phyloP scores from a whole-genome alignment of 2,329 filamentous ascomycete genomes.

The Botrytis cinerea region DNA sequence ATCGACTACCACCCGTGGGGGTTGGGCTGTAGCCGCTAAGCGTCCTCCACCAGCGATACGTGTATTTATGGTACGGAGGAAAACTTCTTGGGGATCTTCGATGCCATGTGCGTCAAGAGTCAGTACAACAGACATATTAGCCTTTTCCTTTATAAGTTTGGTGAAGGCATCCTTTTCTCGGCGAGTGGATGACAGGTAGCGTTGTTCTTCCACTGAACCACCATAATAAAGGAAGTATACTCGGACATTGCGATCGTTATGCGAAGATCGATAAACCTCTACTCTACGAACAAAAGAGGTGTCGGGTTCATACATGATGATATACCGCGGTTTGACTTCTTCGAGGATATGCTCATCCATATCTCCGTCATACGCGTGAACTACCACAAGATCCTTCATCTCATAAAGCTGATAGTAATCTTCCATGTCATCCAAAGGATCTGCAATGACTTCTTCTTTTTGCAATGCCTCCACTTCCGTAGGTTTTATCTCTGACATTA shows the following conservation, averaged over 20 bases:
- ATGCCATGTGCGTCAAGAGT: conserved; percentile 68
- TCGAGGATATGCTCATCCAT: conserved; percentile 96
- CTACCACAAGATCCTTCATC: conserved; percentile 82
- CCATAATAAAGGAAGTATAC: conserved; percentile 98
- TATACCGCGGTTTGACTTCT: conserved; percentile 88
- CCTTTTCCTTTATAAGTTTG: conserved; percentile 89
- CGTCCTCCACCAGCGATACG: conserved; percentile 92
- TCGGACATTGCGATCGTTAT: conserved; percentile 82
- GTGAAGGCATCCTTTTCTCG: conserved; percentile 97
- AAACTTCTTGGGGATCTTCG: conserved; percentile 85
- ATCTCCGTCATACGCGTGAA: conserved; percentile 94
- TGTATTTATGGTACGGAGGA: conserved; percentile 93
- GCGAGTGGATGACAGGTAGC: conserved; percentile 85
- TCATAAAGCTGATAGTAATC: conserved; percentile 90
- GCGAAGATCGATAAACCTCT: conserved; percentile 94
- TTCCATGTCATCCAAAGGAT: conserved; percentile 88
- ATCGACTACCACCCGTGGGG: conserved; percentile 89
- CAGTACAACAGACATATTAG: conserved; percentile 87
- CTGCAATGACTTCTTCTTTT: conserved; percentile 73
- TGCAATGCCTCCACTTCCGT: conserved; percentile 74
- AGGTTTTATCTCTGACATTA: conserved; percentile 82
- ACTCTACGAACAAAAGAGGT: conserved; percentile 90
- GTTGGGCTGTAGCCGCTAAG: conserved; percentile 78
- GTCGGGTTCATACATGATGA: conserved; percentile 98
- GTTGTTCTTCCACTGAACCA: conserved; percentile 91